phyloP scores from a whole-genome alignment of 208 protist genomes.

The Trypanosoma avium region DNA sequence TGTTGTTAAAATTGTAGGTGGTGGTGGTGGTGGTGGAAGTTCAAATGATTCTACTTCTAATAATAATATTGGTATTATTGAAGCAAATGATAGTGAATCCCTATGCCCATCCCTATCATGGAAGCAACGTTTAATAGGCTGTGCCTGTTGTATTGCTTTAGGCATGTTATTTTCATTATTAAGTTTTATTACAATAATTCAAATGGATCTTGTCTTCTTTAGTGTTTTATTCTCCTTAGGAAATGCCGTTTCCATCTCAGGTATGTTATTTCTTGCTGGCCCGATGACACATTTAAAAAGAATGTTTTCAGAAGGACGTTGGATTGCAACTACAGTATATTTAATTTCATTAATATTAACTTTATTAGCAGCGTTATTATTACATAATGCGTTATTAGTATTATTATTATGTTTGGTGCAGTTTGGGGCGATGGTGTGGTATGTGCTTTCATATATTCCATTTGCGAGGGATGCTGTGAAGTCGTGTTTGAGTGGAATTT shows the following conservation, averaged over 20 bases:
- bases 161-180: slow-evolving; percentile 62
- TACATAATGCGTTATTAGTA: slow-evolving; percentile 56
- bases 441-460: slow-evolving; percentile 87
- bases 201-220: slow-evolving; percentile 66
- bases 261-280: slow-evolving; percentile 79
- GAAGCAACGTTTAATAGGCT: slow-evolving; percentile 73
- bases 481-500: slow-evolving; percentile 18
- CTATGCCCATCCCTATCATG: slow-evolving; percentile 81
- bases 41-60: not conserved
- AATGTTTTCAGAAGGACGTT: slow-evolving; percentile 83
- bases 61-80: not conserved
- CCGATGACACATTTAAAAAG: slow-evolving; percentile 70
- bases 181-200: slow-evolving; percentile 63
- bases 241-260: slow-evolving; percentile 50
- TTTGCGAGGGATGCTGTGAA: slow-evolving; percentile 67
- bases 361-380: slow-evolving; percentile 55
- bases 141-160: slow-evolving; percentile 40
- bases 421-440: slow-evolving; percentile 76
- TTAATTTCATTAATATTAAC: slow-evolving; percentile 70
- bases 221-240: slow-evolving; percentile 73
- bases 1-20: slow-evolving; percentile 41
- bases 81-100: slow-evolving; percentile 34
- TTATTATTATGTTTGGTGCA: slow-evolving; percentile 73
- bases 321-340: slow-evolving; percentile 76
- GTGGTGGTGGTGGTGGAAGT: slow-evolving; percentile 15